Percentiles rank a stretch among this genome's conserved stretches.
These are phyloP conservation scores for Colletotrichum tabaci DNA, from an alignment of 2,329 filamentous ascomycete species.

Conservation along the genomic window DNA sequence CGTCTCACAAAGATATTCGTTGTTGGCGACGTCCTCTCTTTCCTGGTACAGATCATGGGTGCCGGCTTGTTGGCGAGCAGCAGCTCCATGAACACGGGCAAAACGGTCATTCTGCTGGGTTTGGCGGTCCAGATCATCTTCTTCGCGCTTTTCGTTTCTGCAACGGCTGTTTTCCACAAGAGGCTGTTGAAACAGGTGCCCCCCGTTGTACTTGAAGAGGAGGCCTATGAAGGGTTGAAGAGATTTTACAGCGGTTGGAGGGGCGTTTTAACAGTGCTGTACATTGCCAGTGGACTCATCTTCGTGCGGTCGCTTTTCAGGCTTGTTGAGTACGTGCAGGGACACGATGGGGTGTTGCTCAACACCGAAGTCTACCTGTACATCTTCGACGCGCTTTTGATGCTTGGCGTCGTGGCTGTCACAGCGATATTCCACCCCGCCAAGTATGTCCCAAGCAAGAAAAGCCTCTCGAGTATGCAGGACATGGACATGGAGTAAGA, in stretches of 20 bases:
- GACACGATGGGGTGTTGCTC: constrained; percentile 59
- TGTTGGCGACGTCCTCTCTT: no score
- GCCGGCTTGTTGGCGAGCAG: no score
- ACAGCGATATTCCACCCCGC: no score
- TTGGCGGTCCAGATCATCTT: constrained; percentile 66
- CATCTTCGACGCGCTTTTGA: constrained; percentile 28
- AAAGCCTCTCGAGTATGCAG: no score
- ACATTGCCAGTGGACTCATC: constrained; percentile 60
- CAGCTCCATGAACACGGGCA: no score
- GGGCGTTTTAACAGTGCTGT: constrained; percentile 52
- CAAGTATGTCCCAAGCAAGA: no score
- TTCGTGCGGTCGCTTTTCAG: constrained; percentile 63
- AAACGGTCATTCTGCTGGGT: constrained; percentile 47
- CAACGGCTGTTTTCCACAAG: constrained; percentile 58
- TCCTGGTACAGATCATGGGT: no score
- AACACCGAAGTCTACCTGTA: constrained; percentile 63
- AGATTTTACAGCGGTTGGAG: constrained; percentile 39
- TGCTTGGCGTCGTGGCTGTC: background rate
- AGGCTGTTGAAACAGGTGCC: background rate
- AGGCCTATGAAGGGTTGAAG: background rate
- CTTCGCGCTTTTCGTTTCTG: constrained; percentile 64
- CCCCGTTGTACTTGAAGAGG: no score
- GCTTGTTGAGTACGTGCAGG: constrained; percentile 63
- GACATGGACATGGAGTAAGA: no score
- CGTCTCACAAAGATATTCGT: no score